These are phyloP conservation scores for Eleusine indica DNA, from an alignment of 176 grass and related monocot species.

Conservation along the genomic window DNA sequence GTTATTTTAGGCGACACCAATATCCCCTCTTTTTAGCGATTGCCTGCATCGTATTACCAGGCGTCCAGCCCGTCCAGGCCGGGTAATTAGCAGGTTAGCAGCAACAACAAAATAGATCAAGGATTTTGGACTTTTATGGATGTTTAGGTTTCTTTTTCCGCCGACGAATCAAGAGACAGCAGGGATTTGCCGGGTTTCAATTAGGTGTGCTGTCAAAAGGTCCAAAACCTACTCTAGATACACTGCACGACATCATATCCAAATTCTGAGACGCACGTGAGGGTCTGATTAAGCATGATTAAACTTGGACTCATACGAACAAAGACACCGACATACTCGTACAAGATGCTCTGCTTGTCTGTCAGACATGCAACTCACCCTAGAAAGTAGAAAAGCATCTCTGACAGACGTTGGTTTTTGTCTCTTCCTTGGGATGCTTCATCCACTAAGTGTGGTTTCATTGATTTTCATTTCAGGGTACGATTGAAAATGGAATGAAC, in stretches of 20 bases:
- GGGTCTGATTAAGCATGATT: conserved; percentile 7
- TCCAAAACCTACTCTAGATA: neutral
- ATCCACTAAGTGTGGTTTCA: neutral
- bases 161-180: neutral
- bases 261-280: neutral
- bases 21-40: no score
- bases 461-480: no score
- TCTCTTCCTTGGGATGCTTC: neutral
- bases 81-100: neutral
- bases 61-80: no score
- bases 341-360: neutral
- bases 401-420: neutral
- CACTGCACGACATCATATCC: neutral
- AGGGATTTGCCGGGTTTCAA: neutral
- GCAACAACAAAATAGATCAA: neutral
- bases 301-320: conserved; percentile 6
- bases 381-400: conserved; percentile 3
- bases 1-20: neutral
- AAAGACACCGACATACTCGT: neutral
- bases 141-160: neutral
- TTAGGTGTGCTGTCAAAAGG: neutral
- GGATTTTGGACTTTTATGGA: neutral
- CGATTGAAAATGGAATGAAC: no score
- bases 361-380: conserved; percentile 1
- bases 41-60: no score